phyloP scores from a whole-genome alignment of 2,329 filamentous ascomycete species.

The Chrysoporthe deuterocubensis region DNA sequence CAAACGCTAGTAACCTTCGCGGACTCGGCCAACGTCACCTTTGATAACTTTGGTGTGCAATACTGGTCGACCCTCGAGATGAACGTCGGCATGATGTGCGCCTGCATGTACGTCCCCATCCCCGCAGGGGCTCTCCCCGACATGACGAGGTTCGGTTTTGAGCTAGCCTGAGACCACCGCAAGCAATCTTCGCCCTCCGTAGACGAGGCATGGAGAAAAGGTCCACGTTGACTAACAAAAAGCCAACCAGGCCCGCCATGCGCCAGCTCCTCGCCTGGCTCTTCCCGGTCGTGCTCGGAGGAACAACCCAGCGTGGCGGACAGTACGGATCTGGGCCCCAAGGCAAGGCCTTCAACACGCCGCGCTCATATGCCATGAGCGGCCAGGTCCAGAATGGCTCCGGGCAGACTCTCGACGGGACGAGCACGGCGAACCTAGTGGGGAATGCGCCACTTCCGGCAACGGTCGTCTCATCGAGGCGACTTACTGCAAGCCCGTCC shows the following conservation, averaged over 20 bases:
- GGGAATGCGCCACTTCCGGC: not conserved
- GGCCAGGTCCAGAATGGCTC: not conserved
- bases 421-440: not conserved
- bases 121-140: not conserved
- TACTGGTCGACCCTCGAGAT: slow-evolving; percentile 42
- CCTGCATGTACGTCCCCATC: slow-evolving; percentile 36
- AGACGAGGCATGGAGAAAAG: not conserved
- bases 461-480: not conserved
- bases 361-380: not conserved
- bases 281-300: slow-evolving; percentile 12
- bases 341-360: not conserved
- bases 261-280: slow-evolving; percentile 20
- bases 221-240: not conserved
- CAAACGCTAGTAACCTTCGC: slow-evolving; percentile 36
- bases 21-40: slow-evolving; percentile 37
- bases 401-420: not conserved
- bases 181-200: not conserved
- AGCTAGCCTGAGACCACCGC: not conserved
- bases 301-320: not conserved
- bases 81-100: slow-evolving; percentile 40
- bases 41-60: slow-evolving; percentile 36
- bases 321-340: not conserved
- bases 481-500: not conserved
- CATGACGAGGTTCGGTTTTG: not conserved
- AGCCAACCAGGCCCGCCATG: slow-evolving; percentile 15